Evolutionary conservation across 208 protist species (phyloP).

Genomic region (Phytomonas sp.): DNA sequence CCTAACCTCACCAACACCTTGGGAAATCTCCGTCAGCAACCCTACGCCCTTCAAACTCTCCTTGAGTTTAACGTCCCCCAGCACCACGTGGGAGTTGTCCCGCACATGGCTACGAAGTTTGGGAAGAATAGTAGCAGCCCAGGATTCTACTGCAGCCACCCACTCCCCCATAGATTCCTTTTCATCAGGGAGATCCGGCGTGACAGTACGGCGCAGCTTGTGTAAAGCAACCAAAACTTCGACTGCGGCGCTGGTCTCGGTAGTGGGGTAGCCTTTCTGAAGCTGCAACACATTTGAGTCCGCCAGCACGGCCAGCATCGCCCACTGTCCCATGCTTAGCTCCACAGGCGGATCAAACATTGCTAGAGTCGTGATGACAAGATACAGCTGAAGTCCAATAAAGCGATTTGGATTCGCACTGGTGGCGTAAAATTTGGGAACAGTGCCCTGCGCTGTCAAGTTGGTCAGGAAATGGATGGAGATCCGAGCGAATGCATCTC

Average conservation of each 20-base stretch:
- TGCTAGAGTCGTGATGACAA: slow-evolving; percentile 16
- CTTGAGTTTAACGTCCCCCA: neutral
- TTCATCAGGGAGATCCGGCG: neutral
- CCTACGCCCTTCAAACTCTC: neutral
- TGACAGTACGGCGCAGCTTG: slow-evolving; percentile 11
- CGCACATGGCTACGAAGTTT: neutral
- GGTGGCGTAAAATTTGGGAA: neutral
- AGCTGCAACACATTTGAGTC: neutral
- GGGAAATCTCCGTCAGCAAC: neutral
- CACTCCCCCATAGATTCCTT: neutral
- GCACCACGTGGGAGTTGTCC: neutral
- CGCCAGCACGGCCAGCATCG: slow-evolving; percentile 13
- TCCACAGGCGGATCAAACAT: slow-evolving; percentile 5
- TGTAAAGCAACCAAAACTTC: slow-evolving; percentile 37
- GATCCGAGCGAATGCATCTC: neutral
- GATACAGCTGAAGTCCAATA: slow-evolving; percentile 16
- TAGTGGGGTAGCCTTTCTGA: neutral
- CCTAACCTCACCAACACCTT: neutral
- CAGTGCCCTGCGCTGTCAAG: neutral
- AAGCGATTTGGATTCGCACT: neutral
- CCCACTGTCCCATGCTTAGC: slow-evolving; percentile 9
- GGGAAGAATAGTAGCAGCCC: neutral
- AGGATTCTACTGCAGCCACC: neutral
- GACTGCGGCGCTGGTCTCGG: slow-evolving; percentile 15
- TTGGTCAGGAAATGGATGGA: neutral